A percentile compares a stretch with the other conserved stretches of the same genome.
These are phyloP conservation scores for Houttuynia cordata DNA, from an alignment of 164 flowering plant genomes.

Conservation along the genomic window DNA sequence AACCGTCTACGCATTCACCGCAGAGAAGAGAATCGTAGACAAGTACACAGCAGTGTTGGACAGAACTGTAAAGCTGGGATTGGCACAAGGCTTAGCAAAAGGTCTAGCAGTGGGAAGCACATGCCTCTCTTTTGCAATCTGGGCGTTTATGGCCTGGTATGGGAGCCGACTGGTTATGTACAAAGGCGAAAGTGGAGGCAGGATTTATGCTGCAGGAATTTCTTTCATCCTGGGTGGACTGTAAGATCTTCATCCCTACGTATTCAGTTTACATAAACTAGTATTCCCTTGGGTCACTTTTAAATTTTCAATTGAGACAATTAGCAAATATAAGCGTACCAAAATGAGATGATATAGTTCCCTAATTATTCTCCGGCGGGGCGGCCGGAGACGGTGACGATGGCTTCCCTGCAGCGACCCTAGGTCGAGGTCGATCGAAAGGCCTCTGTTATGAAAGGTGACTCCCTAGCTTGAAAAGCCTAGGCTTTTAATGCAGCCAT, in stretches of 20 bases:
- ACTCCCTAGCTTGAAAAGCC: no score
- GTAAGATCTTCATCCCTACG: slow-evolving; percentile 25
- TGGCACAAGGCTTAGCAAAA: slow-evolving; percentile 74
- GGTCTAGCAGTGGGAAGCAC: slow-evolving; percentile 89
- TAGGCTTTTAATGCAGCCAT: no score
- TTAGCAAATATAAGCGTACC: no score
- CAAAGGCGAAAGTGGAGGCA: slow-evolving; percentile 78
- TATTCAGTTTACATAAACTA: no score
- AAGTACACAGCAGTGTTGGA: slow-evolving; percentile 42
- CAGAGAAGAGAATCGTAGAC: slow-evolving; percentile 45
- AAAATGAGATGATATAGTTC: no score
- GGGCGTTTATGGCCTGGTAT: slow-evolving; percentile 91
- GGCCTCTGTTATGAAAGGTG: no score
- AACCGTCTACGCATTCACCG: slow-evolving; percentile 70
- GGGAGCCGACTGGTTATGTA: slow-evolving; percentile 75
- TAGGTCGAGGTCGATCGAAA: no score
- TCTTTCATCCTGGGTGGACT: slow-evolving; percentile 68
- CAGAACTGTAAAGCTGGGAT: slow-evolving; percentile 47
- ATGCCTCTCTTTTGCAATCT: slow-evolving; percentile 69
- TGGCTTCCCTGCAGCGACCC: no score
- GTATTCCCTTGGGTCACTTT: no score
- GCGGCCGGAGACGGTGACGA: no score
- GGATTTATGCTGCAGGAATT: slow-evolving; percentile 70
- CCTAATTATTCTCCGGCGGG: no score
- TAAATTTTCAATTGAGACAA: no score